Evolutionary conservation across 768 basidiomycete species (phyloP).

Genomic region (Butyriboletus loyo): DNA sequence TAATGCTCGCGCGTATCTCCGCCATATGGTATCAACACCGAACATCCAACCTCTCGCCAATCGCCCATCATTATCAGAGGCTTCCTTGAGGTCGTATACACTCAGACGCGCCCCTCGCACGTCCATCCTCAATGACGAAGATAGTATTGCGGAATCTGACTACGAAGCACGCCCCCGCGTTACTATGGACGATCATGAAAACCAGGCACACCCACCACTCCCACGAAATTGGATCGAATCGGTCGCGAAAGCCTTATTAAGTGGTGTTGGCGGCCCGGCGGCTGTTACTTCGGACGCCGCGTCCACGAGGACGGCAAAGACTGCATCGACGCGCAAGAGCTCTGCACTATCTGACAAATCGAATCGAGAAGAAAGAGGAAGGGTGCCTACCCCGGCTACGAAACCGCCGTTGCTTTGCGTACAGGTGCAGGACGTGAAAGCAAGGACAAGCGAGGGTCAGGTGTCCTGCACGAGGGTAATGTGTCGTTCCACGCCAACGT

Average conservation of each 20-base stretch:
- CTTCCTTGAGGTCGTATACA: constrained; percentile 34
- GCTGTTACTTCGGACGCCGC: constrained; percentile 30
- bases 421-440: constrained; percentile 33
- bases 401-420: constrained; percentile 35
- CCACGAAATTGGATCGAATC: constrained; percentile 70
- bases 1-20: constrained; percentile 64
- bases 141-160: constrained; percentile 21
- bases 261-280: constrained; percentile 42
- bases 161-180: constrained; percentile 22
- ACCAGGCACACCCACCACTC: constrained; percentile 46
- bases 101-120: constrained; percentile 19
- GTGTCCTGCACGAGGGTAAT: constrained; percentile 57
- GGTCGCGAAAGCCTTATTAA: constrained; percentile 64
- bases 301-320: constrained; percentile 20
- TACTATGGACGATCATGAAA: constrained; percentile 32
- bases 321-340: constrained; percentile 23
- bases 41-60: constrained; percentile 38
- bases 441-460: constrained; percentile 26
- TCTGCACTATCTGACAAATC: constrained; percentile 26
- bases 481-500: constrained; percentile 69
- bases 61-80: constrained; percentile 31
- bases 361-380: constrained; percentile 20
- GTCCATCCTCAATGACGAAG: constrained; percentile 35
- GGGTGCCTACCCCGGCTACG: constrained; percentile 2
- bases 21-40: constrained; percentile 68